Evolutionary conservation across 148 eudicot species (phyloP).

Genomic region (Amaranthus palmeri): DNA sequence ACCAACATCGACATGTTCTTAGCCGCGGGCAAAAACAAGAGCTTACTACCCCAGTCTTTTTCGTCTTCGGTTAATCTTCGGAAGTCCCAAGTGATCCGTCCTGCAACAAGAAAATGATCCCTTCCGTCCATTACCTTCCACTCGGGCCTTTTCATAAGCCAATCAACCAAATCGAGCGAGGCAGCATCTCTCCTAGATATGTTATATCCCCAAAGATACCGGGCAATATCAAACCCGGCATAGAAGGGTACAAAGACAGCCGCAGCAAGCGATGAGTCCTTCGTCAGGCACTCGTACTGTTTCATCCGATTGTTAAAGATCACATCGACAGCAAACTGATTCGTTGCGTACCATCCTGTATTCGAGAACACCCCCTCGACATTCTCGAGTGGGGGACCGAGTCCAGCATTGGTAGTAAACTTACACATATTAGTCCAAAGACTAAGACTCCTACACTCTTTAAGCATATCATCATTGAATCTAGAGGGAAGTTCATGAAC

Average conservation of each 20-base stretch:
- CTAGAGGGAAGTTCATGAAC: slow-evolving; percentile 89
- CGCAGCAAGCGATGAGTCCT: slow-evolving; percentile 84
- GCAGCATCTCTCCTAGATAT: slow-evolving; percentile 68
- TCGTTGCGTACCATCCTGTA: slow-evolving; percentile 90
- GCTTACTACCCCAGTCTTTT: slow-evolving; percentile 91
- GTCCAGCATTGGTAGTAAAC: slow-evolving; percentile 73
- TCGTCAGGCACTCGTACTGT: slow-evolving; percentile 86
- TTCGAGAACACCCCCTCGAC: slow-evolving; percentile 71
- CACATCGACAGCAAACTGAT: slow-evolving; percentile 93
- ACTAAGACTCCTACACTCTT: slow-evolving; percentile 72
- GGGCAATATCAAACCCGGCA: slow-evolving; percentile 88
- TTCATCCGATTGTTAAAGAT: slow-evolving; percentile 88
- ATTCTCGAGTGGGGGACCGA: slow-evolving; percentile 90
- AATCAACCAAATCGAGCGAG: slow-evolving; percentile 67
- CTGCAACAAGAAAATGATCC: slow-evolving; percentile 96
- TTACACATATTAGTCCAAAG: slow-evolving; percentile 92
- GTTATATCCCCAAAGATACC: slow-evolving; percentile 90
- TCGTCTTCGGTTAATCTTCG: slow-evolving; percentile 66
- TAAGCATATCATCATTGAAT: slow-evolving; percentile 88
- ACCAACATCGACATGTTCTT: slow-evolving; percentile 93
- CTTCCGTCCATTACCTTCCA: slow-evolving; percentile 92
- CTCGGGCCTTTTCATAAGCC: slow-evolving; percentile 80
- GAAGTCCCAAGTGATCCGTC: slow-evolving; percentile 96
- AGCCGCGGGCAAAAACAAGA: slow-evolving; percentile 76
- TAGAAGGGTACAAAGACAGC: slow-evolving; percentile 94